Conservation (phyloP, 805 yeast species). For the Starmerella bombi region DNA sequence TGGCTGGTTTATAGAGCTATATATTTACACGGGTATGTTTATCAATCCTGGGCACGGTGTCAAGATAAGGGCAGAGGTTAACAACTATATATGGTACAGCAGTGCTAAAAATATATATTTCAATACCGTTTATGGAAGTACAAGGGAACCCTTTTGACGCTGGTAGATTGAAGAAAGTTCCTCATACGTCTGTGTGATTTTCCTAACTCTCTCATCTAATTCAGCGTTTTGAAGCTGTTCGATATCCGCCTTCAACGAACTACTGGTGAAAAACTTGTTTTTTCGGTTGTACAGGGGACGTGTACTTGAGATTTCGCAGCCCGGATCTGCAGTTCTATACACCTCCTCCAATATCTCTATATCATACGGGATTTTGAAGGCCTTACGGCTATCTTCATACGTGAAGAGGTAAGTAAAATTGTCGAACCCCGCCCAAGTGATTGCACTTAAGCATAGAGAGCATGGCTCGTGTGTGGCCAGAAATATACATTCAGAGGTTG, state of each 20-base stretch:
- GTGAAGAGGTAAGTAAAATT: constrained; percentile 19
- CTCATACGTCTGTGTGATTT: constrained; percentile 10
- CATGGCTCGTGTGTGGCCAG: constrained; percentile 22
- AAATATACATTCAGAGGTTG: constrained; percentile 17
- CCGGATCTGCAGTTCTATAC: constrained; percentile 14
- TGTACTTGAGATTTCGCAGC: too few species aligned
- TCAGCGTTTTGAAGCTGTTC: constrained; percentile 4
- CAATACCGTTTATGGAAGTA: constrained; percentile 1
- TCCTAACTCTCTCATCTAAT: constrained; percentile 8
- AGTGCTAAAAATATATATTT: too few species aligned
- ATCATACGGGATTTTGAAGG: constrained; percentile 17
- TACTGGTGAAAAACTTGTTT: constrained; percentile 15
- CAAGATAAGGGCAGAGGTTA: too few species aligned
- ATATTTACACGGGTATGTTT: not conserved
- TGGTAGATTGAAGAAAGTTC: constrained; percentile 15
- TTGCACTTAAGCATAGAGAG: constrained; percentile 20
- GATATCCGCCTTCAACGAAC: constrained; percentile 9
- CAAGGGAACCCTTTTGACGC: constrained; percentile 8
- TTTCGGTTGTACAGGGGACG: constrained; percentile 15
- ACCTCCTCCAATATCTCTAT: constrained; percentile 17
- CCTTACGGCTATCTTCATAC: constrained; percentile 17
- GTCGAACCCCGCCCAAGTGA: constrained; percentile 22
- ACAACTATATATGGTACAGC: too few species aligned
- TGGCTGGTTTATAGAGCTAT: too few species aligned
- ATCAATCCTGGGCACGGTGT: too few species aligned